Evolutionary conservation across 73 alveolate species (phyloP), one percentile per base, ranked within the genome.

Genomic region (Paramecium tetraurelia): DNA sequence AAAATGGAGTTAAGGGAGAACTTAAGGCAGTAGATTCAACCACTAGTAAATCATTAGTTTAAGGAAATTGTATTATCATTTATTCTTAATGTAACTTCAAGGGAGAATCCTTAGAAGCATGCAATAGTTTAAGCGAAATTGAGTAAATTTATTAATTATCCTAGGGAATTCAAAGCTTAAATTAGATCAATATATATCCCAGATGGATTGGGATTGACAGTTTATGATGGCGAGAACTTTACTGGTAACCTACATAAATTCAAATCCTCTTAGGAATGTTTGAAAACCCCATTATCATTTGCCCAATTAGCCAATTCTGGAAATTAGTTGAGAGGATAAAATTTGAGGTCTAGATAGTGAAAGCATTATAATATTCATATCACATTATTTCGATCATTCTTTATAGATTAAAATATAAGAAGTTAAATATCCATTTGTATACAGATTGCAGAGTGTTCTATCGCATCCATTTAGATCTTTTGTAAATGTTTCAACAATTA

Each of bases 101-200:
- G 75, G 90, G 90, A 48, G 90, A 41, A 80, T 11, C 46, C 8
- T 43, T 80, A 46, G 90, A 80, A 46, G 90, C 57, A 4, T 80
- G 90, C 12, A 41, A 80, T 14, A 80, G 90, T 44, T 27, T 80
- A 14, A 80, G 72, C 16, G 90, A 80, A 48, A 80, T 80, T 22
- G 90, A 80, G 90, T 80, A 80, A 20, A 8, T 18, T 18, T 40
- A 44, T 44, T 48, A 18, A 2, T 16, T 11, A 41, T 80, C 16
- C 4, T 80, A 80, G 90, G 76, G 57, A 80, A 20, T 80, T 80
- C 72, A 41, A 80, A 50, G 63, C 46, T 18, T 59, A 80, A 24
- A 80, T 80, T 44, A 80, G 33, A 48, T 80, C 90, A 38, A 80
- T 80, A 10, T 80, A 80, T 63, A 80, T 80, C 5, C 90, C 90